Conservation (phyloP, 108 stramenopile genomes). For the Poteriospumella lacustris region DNA sequence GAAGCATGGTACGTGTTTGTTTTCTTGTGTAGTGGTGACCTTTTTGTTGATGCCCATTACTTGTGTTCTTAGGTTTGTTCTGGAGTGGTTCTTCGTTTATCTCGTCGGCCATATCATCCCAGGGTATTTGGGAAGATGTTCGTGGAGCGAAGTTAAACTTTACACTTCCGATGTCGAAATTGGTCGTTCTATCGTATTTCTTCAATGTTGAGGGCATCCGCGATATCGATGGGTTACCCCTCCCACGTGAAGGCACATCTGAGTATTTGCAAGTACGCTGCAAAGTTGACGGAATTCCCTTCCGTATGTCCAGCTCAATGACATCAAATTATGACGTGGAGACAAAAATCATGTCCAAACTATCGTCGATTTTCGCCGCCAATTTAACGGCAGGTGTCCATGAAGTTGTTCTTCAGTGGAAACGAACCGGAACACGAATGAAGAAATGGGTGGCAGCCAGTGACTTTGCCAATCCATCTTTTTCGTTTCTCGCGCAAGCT, state of each 20-base stretch:
- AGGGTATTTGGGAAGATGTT: slow-evolving; percentile 15
- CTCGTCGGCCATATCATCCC: neutral
- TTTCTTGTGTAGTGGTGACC: too few species aligned
- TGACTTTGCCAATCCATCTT: neutral
- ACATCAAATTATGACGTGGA: slow-evolving; percentile 11
- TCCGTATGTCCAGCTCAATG: neutral
- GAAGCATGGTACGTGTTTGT: too few species aligned
- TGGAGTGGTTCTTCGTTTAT: slow-evolving; percentile 5
- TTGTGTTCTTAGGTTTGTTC: slow-evolving; percentile 19
- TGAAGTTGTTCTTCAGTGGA: slow-evolving; percentile 2
- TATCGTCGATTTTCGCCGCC: neutral
- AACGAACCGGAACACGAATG: neutral
- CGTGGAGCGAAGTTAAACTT: neutral
- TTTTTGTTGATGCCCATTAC: too few species aligned
- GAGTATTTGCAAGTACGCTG: slow-evolving; percentile 16
- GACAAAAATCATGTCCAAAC: neutral
- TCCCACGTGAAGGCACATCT: neutral
- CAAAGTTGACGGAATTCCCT: slow-evolving; percentile 8
- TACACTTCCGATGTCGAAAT: neutral
- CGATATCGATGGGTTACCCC: neutral
- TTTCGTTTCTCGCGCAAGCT: neutral
- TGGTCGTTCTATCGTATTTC: neutral
- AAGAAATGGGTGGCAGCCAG: neutral
- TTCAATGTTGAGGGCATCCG: neutral
- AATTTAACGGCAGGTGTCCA: neutral